Percentiles rank a stretch among this genome's conserved stretches.
These are phyloP conservation scores for Acanthamoeba triangularis DNA, from an alignment of 208 protist genomes.

Conservation along the genomic window DNA sequence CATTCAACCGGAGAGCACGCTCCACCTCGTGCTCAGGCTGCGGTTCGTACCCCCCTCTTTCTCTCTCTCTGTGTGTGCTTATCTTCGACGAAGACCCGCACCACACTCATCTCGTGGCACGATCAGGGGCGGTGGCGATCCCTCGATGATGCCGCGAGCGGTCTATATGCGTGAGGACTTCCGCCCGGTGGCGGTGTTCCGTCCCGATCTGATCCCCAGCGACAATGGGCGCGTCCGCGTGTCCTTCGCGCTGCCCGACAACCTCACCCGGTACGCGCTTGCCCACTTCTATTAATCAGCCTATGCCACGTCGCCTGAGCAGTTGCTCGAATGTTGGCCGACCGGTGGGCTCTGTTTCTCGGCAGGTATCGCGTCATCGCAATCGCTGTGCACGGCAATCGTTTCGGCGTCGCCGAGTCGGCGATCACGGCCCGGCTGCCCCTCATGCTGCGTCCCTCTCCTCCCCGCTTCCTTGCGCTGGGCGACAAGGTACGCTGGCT, in stretches of 20 bases:
- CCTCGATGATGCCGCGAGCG: neutral
- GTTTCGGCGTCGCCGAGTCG: constrained; percentile 55
- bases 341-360: neutral
- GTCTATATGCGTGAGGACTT: neutral
- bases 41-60: too few relatives aligned
- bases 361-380: constrained; percentile 40
- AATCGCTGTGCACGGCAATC: neutral
- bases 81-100: too few relatives aligned
- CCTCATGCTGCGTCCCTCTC: constrained; percentile 50
- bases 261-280: constrained; percentile 66
- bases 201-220: neutral
- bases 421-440: constrained; percentile 45
- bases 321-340: too few relatives aligned
- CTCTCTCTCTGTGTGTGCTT: too few relatives aligned
- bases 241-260: constrained; percentile 74
- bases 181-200: neutral
- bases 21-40: constrained; percentile 90
- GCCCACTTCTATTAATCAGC: too few relatives aligned
- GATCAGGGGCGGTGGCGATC: neutral
- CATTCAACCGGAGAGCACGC: constrained; percentile 87
- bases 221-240: neutral
- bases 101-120: too few relatives aligned
- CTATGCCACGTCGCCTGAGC: too few relatives aligned
- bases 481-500: constrained; percentile 69
- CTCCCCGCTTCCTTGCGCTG: constrained; percentile 74